Base-by-base conservation (phyloP, 257 asterid species). In the Henckelia pumila region DNA sequence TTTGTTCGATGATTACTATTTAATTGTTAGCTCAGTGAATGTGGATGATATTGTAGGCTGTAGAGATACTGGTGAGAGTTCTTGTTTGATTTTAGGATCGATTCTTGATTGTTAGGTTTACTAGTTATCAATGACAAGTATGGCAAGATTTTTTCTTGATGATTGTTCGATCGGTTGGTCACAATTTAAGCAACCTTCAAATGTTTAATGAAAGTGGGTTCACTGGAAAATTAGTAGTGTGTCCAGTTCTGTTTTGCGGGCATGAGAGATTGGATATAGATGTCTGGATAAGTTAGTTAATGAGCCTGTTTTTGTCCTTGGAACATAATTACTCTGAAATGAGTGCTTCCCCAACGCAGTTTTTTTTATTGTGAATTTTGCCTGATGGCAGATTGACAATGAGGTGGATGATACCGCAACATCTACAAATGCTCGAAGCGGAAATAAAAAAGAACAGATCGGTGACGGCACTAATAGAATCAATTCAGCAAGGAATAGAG, bases 321-420 rank as follows among this genome's bases (percentile, higher is more conserved):
- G 57, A 56, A 52, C 23, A 52, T 37, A 55, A 37, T 28, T 66
- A 25, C 28, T 14, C n/a, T 26, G 23, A 44, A 24, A 1, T 59
- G 22, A 68, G 11, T 61, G 71, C 28, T 44, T 21, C 68, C 23
- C 13, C 40, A 3, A 58, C 65, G 56, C 26, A 13, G 66, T 53
- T 63, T 30, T 25, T 25, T 35, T 61, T 70, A 56, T 7, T 24
- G 16, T 61, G 63, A 44, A n/a, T 19, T 17, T 58, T 77, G 64
- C 62, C 75, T 75, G 24, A 16, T 64, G 75, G 25, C 79, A 81
- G 95, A 71, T 79, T 23, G 88, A 79, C 59, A 80, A 75, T 70
- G 89, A 81, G 69, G 86, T 59, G 44, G 82, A 75, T 37, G 82
- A 75, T 37, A 22, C 61, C 28, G 64, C 61, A 5, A 32, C 58